Conservation (phyloP, 352 stramenopile genomes). For the Phytophthora cactorum region DNA sequence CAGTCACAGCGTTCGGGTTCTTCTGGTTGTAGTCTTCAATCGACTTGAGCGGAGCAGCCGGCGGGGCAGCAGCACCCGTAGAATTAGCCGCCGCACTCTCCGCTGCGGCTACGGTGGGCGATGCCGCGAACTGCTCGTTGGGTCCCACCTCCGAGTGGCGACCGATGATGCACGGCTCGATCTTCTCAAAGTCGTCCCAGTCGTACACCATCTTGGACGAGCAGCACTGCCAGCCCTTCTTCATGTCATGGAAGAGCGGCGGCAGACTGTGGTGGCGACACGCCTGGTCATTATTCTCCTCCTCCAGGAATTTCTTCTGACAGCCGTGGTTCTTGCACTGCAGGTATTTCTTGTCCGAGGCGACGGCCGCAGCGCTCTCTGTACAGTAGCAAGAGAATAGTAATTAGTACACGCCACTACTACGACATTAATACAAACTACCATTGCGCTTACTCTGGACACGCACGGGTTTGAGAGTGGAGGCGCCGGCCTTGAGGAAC, state of each 20-base stretch:
- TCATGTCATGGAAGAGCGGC: slow-evolving; percentile 90
- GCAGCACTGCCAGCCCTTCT: slow-evolving; percentile 93
- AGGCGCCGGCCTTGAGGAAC: slow-evolving; percentile 72
- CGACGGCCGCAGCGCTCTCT: slow-evolving; percentile 21
- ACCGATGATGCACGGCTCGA: slow-evolving; percentile 71
- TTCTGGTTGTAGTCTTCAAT: slow-evolving; percentile 94
- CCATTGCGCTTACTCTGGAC: slow-evolving; percentile 36
- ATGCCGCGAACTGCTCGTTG: slow-evolving; percentile 78
- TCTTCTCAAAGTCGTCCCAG: slow-evolving; percentile 95
- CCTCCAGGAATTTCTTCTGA: slow-evolving; percentile 79
- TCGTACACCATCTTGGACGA: slow-evolving; percentile 93
- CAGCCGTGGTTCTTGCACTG: slow-evolving; percentile 91
- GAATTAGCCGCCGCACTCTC: slow-evolving; percentile 49
- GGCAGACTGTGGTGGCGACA: slow-evolving; percentile 83
- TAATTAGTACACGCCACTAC: not conserved
- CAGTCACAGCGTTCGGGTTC: slow-evolving; percentile 90
- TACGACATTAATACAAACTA: not conserved
- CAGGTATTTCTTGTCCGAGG: slow-evolving; percentile 49
- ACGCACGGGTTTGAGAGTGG: slow-evolving; percentile 61
- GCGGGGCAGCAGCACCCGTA: slow-evolving; percentile 13
- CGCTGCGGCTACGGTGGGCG: slow-evolving; percentile 77
- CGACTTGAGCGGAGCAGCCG: slow-evolving; percentile 77
- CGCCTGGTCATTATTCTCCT: slow-evolving; percentile 76
- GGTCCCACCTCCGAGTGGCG: slow-evolving; percentile 76
- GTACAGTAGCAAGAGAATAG: slow-evolving; percentile 2